Base-by-base conservation (phyloP, 768 basidiomycete genomes). In the Dendrothele bispora region DNA sequence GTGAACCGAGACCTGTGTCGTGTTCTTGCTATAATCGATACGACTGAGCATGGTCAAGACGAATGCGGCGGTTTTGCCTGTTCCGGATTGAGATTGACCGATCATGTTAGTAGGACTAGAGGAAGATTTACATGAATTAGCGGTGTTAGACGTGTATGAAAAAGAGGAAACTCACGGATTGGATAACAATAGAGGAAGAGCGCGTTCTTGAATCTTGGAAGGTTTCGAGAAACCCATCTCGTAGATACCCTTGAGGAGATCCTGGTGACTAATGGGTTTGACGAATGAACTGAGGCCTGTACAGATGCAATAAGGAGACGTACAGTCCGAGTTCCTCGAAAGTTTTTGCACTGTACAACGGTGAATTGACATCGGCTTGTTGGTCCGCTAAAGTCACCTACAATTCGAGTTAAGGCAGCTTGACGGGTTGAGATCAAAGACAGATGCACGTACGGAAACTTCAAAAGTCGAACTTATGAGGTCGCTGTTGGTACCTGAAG, bases 11-110 rank as follows among this genome's bases (percentile, higher is more conserved):
- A 91, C 94, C 69, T 98, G 95, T 20, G 94, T 88, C 53, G 86
- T 85, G 54, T 88, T 80, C 37, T 84, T 72, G 18, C 80, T 74
- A 57, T 87, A 95, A 67, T 98, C 92, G 39, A 98, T 79, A 32
- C 95, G 84, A 62, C 89, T 94, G 14, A 98, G 79, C 95, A 99
- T 98, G 10, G 95, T 95, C 40, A 99, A 75, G 11, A 94, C 91
- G 64, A 99, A 99, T 8, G 97, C 97, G 4, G 97, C 97, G 2
- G 97, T 98, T 73, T 99, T 99, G 40, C 97, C 97, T 7, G 97
- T 99, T 30, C 97, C 97, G 27, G 97, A 98, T 61, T 99, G 97
- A 43, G 95, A 98, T 71, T 99, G 97, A 15, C 94, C 97, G 62
- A 98, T 98, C 88, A 98, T 95, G 69, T 98, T 98, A 43, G 85